These are phyloP conservation scores for Torrubiellomyces zombiae DNA, from an alignment of 2,329 filamentous ascomycete species.

Conservation along the genomic window DNA sequence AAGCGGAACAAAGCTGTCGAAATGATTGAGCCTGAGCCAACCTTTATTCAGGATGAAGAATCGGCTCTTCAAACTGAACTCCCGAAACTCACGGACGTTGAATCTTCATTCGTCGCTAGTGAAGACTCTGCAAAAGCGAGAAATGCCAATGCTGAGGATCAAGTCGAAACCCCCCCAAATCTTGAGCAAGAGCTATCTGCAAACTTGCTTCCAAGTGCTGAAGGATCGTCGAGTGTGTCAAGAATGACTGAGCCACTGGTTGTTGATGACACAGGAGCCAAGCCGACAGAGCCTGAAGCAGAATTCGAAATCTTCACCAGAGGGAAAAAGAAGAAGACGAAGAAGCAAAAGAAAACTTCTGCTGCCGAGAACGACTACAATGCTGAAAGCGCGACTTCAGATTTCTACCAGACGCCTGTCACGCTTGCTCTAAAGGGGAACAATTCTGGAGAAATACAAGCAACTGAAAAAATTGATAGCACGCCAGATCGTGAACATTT, in stretches of 20 bases:
- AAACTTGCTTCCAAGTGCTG: no score
- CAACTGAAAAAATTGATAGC: no score
- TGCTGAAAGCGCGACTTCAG: not conserved
- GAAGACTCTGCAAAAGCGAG: slow-evolving; percentile 1
- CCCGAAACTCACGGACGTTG: not conserved
- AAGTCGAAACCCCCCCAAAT: not conserved
- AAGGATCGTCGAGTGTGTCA: no score
- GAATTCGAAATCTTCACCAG: slow-evolving; percentile 3
- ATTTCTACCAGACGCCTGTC: not conserved
- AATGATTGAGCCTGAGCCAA: no score
- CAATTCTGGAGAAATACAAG: not conserved
- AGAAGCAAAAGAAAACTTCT: slow-evolving; percentile 8
- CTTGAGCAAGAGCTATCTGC: slow-evolving; percentile 2
- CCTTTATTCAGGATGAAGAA: slow-evolving; percentile 1
- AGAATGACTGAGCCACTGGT: no score
- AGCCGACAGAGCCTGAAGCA: slow-evolving; percentile 1
- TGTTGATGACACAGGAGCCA: not conserved
- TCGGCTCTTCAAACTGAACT: not conserved
- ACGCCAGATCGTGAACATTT: no score
- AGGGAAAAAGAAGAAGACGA: slow-evolving; percentile 5
- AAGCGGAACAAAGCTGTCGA: slow-evolving; percentile 17
- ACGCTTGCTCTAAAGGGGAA: not conserved
- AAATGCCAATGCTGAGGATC: not conserved
- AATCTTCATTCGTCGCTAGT: not conserved
- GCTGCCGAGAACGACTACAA: slow-evolving; percentile 1